These are phyloP conservation scores for Wolfiporia cocos DNA, from an alignment of 1,284 basidiomycete species.

Conservation along the genomic window DNA sequence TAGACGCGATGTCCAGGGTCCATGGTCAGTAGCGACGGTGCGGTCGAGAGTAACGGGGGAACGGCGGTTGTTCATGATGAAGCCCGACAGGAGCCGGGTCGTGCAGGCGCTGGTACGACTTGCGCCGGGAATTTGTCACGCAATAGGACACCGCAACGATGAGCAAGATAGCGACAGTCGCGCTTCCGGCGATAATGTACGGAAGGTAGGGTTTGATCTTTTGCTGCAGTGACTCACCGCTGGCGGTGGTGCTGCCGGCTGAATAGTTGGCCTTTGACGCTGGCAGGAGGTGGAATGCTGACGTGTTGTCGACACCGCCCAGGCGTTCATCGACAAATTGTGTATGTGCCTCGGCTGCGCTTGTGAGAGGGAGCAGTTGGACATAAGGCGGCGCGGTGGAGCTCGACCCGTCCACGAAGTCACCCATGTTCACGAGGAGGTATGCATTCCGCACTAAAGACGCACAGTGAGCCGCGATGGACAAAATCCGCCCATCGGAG, in stretches of 20 bases:
- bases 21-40: conserved; percentile 21
- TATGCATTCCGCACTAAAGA: conserved; percentile 63
- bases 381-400: conserved; percentile 42
- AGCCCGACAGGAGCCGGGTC: conserved; percentile 25
- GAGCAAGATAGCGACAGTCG: conserved; percentile 19
- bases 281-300: conserved; percentile 45
- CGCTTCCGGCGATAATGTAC: conserved; percentile 26
- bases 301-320: conserved; percentile 40
- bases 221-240: conserved; percentile 11
- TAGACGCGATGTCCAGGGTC: not conserved
- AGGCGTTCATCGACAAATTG: conserved; percentile 51
- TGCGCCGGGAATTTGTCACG: conserved; percentile 26
- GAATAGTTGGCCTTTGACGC: conserved; percentile 17
- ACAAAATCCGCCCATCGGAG: not conserved
- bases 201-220: conserved; percentile 24
- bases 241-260: conserved; percentile 7
- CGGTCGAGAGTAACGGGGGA: conserved; percentile 25
- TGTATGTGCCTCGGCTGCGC: conserved; percentile 31
- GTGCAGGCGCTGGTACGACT: conserved; percentile 24
- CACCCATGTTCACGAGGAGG: conserved; percentile 53
- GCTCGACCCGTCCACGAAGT: conserved; percentile 39
- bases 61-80: conserved; percentile 19
- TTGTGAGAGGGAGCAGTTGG: conserved; percentile 52
- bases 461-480: conserved; percentile 1
- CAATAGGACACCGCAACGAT: conserved; percentile 16